Conservation (phyloP, 495 filamentous ascomycete genomes). For the Trichoderma gamsii region DNA sequence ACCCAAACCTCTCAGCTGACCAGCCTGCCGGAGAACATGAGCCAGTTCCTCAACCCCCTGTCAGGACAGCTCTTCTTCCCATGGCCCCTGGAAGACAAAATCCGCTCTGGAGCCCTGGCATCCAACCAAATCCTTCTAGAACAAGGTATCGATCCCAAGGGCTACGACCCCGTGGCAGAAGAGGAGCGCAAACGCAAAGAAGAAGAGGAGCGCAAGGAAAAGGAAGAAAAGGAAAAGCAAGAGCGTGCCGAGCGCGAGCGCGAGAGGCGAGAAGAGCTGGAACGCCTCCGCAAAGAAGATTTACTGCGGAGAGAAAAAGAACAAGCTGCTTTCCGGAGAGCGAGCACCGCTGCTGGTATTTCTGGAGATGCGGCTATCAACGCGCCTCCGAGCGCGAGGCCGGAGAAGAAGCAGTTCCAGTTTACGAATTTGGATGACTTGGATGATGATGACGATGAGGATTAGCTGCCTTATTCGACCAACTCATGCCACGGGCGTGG, state of each 20-base stretch:
- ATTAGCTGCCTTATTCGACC: constrained; percentile 8
- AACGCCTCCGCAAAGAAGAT: constrained; percentile 21
- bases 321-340: constrained; percentile 31
- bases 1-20: constrained; percentile 15
- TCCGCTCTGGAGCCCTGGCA: constrained; percentile 57
- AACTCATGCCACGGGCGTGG: background rate
- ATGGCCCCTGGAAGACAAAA: constrained; percentile 61
- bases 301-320: constrained; percentile 28
- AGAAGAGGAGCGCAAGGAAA: constrained; percentile 32
- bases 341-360: constrained; percentile 26
- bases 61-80: constrained; percentile 51
- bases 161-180: constrained; percentile 48
- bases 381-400: constrained; percentile 17
- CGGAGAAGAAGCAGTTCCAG: constrained; percentile 44
- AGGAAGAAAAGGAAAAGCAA: constrained; percentile 38
- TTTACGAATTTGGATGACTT: constrained; percentile 48
- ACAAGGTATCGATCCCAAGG: constrained; percentile 49
- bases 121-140: constrained; percentile 52
- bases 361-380: constrained; percentile 16
- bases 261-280: constrained; percentile 31
- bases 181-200: constrained; percentile 37
- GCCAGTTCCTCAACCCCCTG: constrained; percentile 46
- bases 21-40: constrained; percentile 34
- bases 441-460: constrained; percentile 41
- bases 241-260: constrained; percentile 41